phyloP scores from a whole-genome alignment of 495 filamentous ascomycete species.

The Penicillium samsonianum region DNA sequence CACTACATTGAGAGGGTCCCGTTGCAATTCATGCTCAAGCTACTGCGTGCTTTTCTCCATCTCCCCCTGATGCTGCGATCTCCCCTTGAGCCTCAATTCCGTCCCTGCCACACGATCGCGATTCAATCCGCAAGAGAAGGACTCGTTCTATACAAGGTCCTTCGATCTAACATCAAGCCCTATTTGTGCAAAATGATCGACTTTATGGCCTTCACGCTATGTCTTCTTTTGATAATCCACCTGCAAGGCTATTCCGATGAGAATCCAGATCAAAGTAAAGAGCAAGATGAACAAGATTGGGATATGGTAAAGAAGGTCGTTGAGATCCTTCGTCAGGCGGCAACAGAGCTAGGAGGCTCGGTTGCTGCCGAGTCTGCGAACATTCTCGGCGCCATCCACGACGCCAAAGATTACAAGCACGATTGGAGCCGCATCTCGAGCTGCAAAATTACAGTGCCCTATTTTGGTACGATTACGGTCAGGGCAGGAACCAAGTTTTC shows the following conservation, averaged over 20 bases:
- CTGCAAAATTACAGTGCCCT: conserved; percentile 46
- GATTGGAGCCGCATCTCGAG: conserved; percentile 7
- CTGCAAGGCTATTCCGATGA: conserved; percentile 44
- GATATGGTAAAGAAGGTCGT: conserved; percentile 43
- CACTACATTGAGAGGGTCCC: conserved; percentile 40
- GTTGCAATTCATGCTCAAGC: conserved; percentile 49
- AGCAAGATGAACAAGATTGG: conserved; percentile 49
- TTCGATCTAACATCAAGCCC: conserved; percentile 40
- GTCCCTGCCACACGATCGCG: conserved; percentile 42
- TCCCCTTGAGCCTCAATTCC: conserved; percentile 39
- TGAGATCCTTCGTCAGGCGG: conserved; percentile 42
- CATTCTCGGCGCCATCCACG: conserved; percentile 43
- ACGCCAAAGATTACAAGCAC: conserved; percentile 7
- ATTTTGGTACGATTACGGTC: conserved; percentile 46
- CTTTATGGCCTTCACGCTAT: conserved; percentile 55
- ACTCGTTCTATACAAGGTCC: conserved; percentile 42
- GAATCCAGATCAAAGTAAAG: conserved; percentile 20
- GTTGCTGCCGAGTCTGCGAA: conserved; percentile 51
- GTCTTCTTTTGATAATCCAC: conserved; percentile 52
- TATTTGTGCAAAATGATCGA: conserved; percentile 56
- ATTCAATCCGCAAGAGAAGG: conserved; percentile 51
- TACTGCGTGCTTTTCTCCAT: conserved; percentile 49
- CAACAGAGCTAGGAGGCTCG: conserved; percentile 43
- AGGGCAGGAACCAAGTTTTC: conserved; percentile 35
- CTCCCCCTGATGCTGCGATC: conserved; percentile 58